Evolutionary conservation across 495 filamentous ascomycete species (phyloP).

Genomic region (Acidiella bohemica): DNA sequence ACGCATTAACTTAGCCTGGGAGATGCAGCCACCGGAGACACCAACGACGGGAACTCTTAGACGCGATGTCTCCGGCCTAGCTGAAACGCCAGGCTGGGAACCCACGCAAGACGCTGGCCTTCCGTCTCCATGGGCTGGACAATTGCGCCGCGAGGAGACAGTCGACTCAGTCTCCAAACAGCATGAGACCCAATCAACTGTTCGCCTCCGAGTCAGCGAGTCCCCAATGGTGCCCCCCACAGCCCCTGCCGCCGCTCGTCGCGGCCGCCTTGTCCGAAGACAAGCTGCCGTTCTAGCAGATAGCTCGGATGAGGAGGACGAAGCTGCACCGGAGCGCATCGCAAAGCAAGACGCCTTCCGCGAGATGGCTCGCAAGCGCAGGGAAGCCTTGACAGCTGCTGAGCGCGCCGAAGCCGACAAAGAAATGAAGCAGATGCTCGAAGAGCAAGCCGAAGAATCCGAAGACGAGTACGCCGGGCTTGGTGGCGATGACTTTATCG

Average conservation of each 20-base stretch:
- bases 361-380: constrained; percentile 14
- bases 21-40: constrained; percentile 15
- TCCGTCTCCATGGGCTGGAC: constrained; percentile 10
- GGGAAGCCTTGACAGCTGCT: constrained; percentile 11
- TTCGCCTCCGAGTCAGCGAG: constrained; percentile 17
- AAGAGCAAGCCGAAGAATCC: constrained; percentile 92
- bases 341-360: constrained; percentile 15
- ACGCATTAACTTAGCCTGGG: constrained; percentile 16
- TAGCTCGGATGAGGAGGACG: constrained; percentile 27
- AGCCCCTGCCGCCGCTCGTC: not conserved
- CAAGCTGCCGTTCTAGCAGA: constrained; percentile 25
- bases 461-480: constrained; percentile 97
- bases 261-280: constrained; percentile 40
- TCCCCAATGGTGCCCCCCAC: constrained; percentile 6
- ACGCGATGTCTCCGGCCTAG: constrained; percentile 8
- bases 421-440: constrained; percentile 71
- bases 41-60: constrained; percentile 1
- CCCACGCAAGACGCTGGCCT: constrained; percentile 17
- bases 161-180: constrained; percentile 5
- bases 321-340: not conserved
- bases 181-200: constrained; percentile 18
- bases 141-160: not conserved
- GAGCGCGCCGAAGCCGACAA: constrained; percentile 47
- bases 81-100: constrained; percentile 19
- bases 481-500: constrained; percentile 79